Evolutionary conservation across 192 early-diverging fungal genomes (phyloP), one percentile per base, ranked within the genome.

Genomic region (Umbelopsis sp.): DNA sequence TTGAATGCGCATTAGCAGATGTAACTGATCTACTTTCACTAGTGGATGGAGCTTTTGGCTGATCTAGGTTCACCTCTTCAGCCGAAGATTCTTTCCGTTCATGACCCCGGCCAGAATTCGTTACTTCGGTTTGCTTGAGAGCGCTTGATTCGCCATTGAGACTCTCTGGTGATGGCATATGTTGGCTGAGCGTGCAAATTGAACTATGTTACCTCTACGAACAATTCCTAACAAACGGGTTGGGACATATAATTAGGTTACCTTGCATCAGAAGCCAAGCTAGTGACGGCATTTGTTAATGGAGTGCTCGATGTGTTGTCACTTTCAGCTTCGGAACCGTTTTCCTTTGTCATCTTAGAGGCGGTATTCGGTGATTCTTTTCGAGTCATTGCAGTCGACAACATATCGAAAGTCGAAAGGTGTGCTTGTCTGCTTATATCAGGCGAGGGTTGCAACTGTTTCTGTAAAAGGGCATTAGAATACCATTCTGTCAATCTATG

Each of bases 271-370:
- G 56, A 36, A 10, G 56, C 7, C 12, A 62, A 62, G 31, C 11
- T 62, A 17, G 24, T 62, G 56, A 7, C 14, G 32, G 26, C 17
- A 4, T 34, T 26, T 34, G 56, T 2, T 34, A 5, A 5, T 16
- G n/a, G 8, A 4, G 47, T 21, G 20, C 38, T 5, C 38, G 16
- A 49, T 4, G 5, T 21, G 6, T 9, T 49, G 16, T 5, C 16
- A 17, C 14, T 2, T 21, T 49, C 47, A 21, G 17, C 47, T 17
- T 9, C 20, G 5, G 47, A 5, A 62, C 31, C 6, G 29, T 31
- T n/a, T 32, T 74, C 41, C 75, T 51, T 9, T 74, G 54, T 21
- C 72, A 69, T 8, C 71, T 80, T 36, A 71, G 52, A 77, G 34
- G 70, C 69, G 25, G 75, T 68, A 38, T 70, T 74, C 4, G 79